phyloP scores from a whole-genome alignment of 257 asterid species.

The Leonotis leonurus region DNA sequence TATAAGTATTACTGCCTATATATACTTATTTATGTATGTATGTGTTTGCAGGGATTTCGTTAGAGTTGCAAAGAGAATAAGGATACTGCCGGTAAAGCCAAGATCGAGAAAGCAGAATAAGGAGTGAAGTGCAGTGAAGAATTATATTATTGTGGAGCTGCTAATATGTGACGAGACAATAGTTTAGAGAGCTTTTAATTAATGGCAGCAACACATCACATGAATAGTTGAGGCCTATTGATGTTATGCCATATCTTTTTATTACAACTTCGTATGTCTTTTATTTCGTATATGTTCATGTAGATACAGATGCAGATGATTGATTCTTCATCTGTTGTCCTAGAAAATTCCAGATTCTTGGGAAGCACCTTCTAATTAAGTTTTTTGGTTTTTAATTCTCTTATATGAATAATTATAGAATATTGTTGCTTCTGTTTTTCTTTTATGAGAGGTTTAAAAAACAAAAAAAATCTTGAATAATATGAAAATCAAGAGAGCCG shows the following conservation, averaged over 20 bases:
- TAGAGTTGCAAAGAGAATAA: constrained; percentile 69
- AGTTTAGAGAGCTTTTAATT: neutral
- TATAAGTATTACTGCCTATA: too few relatives aligned
- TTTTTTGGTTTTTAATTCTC: neutral
- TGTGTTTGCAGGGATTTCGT: constrained; percentile 62
- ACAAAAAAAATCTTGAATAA: too few relatives aligned
- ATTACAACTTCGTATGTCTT: neutral
- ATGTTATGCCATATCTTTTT: neutral
- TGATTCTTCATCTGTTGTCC: neutral
- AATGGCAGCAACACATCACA: neutral
- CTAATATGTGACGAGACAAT: too few relatives aligned
- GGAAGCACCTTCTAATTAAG: neutral
- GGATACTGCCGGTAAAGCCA: constrained; percentile 58
- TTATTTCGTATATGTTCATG: neutral
- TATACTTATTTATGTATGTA: neutral
- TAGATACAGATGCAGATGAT: neutral
- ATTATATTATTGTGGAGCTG: too few relatives aligned
- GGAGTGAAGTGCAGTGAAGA: neutral
- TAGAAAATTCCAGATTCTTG: neutral
- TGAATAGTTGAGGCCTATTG: neutral
- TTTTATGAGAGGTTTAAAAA: too few relatives aligned
- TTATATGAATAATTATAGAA: too few relatives aligned
- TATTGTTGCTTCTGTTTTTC: too few relatives aligned
- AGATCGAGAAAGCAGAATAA: constrained; percentile 38
- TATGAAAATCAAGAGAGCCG: too few relatives aligned